Percentiles rank a stretch among this genome's conserved stretches.
Evolutionary conservation across 495 filamentous ascomycete species (phyloP).

Genomic region (Neurospora terricola): DNA sequence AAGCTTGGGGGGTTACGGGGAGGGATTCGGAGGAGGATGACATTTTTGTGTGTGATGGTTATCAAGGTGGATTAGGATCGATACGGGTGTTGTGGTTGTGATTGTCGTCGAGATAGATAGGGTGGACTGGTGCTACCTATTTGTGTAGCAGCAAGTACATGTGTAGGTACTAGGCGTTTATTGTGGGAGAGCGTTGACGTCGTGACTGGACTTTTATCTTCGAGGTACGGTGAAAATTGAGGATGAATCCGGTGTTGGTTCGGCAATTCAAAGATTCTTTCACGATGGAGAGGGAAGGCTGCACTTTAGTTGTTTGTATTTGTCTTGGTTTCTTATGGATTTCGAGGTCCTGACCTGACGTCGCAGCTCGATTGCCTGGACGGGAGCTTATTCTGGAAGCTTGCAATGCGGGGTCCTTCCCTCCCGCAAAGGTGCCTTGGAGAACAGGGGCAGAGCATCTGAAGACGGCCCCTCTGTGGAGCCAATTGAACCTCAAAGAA

Average conservation of each 20-base stretch:
- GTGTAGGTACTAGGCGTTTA: background rate
- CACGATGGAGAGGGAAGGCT: background rate
- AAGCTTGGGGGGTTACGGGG: constrained; percentile 52
- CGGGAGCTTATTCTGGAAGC: background rate
- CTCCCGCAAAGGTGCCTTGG: background rate
- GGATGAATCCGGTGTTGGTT: background rate
- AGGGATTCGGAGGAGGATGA: constrained; percentile 31
- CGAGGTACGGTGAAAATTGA: background rate
- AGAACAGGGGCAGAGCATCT: background rate
- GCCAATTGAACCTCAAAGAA: background rate
- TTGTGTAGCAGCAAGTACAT: background rate
- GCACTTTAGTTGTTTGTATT: background rate
- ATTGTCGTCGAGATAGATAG: background rate
- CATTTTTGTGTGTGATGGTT: constrained; percentile 15
- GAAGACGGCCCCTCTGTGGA: background rate
- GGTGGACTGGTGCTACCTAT: background rate
- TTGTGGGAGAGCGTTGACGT: background rate
- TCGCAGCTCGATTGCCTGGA: background rate
- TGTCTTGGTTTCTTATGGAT: background rate
- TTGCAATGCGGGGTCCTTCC: background rate
- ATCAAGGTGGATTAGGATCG: background rate
- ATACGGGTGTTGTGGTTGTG: background rate
- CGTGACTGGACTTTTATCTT: background rate
- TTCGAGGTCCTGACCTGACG: background rate
- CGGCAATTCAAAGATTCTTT: background rate